phyloP scores from a whole-genome alignment of 208 protist species.

The Wallacemonas sp. region DNA sequence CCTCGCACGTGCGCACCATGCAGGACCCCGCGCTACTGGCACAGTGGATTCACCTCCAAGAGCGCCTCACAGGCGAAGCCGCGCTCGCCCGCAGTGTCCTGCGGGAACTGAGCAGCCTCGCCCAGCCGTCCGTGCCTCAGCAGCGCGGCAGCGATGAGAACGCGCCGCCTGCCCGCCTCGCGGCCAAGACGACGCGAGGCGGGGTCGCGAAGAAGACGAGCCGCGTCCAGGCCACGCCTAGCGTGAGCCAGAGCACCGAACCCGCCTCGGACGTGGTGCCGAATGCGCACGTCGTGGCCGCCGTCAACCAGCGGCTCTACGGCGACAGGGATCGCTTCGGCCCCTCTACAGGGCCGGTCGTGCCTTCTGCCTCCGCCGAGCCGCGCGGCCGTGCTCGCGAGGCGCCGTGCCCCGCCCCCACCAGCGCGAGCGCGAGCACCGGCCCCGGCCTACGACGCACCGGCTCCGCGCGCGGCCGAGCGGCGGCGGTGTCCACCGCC shows the following conservation, averaged over 20 bases:
- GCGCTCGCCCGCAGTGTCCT: constrained; percentile 35
- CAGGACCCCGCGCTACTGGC: constrained; percentile 26
- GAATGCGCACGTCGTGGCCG: constrained; percentile 3
- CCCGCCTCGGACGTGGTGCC: background rate
- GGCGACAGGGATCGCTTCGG: constrained; percentile 87
- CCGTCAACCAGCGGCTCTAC: constrained; percentile 62
- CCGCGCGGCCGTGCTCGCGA: constrained; percentile 5
- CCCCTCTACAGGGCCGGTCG: constrained; percentile 39
- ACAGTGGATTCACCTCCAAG: constrained; percentile 42
- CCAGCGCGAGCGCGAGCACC: background rate
- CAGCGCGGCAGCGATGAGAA: constrained; percentile 21
- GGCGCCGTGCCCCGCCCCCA: background rate
- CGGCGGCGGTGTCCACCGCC: background rate
- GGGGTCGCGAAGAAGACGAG: background rate
- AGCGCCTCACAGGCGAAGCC: constrained; percentile 44
- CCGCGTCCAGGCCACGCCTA: constrained; percentile 6
- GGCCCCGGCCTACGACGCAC: background rate
- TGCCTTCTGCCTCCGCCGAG: background rate
- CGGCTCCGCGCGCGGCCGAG: constrained; percentile 4
- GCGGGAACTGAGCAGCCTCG: constrained; percentile 36
- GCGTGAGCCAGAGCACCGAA: background rate
- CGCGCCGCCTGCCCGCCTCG: constrained; percentile 2
- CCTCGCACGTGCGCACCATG: constrained; percentile 21
- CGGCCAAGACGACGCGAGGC: background rate
- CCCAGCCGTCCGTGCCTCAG: constrained; percentile 20